Conservation (phyloP, 2,329 filamentous ascomycete genomes). For the Pseudocercospora cruenta region DNA sequence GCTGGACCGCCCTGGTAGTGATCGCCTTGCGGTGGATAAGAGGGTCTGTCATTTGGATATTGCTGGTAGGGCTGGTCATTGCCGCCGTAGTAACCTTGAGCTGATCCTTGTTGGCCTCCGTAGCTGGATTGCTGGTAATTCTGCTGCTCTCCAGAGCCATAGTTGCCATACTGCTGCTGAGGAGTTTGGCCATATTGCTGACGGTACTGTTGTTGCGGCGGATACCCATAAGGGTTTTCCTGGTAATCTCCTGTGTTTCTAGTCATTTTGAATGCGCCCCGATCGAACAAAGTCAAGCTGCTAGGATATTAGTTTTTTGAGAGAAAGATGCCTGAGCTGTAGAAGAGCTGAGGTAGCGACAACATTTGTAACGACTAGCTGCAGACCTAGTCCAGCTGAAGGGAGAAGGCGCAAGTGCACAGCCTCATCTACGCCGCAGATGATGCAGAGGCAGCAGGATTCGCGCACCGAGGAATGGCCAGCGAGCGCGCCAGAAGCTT, state of each 20-base stretch:
- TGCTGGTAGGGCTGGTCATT: conserved; percentile 37
- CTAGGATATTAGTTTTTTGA: background rate
- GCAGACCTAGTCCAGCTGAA: conserved; percentile 11
- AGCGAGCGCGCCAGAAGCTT: conserved; percentile 5
- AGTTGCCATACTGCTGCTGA: conserved; percentile 21
- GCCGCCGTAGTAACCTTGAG: conserved; percentile 35
- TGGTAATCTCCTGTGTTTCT: conserved; percentile 25
- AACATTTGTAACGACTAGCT: conserved; percentile 7
- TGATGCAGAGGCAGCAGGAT: conserved; percentile 55
- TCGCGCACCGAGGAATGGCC: conserved; percentile 9
- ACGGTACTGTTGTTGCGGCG: conserved; percentile 25
- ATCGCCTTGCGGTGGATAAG: conserved; percentile 12
- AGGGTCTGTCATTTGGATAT: conserved; percentile 27
- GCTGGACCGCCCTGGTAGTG: conserved; percentile 20
- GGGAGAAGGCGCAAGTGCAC: conserved; percentile 14
- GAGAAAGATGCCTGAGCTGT: background rate
- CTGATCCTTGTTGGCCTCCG: conserved; percentile 25
- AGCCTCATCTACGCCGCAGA: conserved; percentile 47
- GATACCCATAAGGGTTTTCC: conserved; percentile 19
- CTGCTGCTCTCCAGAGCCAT: conserved; percentile 16
- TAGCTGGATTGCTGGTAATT: conserved; percentile 16
- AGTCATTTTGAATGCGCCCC: conserved; percentile 17
- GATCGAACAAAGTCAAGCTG: background rate
- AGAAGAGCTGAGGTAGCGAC: background rate
- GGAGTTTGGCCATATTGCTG: conserved; percentile 9